A percentile compares a stretch with the other conserved stretches of the same genome.
These are phyloP conservation scores for Cystobasidium sp. DNA, from an alignment of 1,284 basidiomycete genomes.

Conservation along the genomic window DNA sequence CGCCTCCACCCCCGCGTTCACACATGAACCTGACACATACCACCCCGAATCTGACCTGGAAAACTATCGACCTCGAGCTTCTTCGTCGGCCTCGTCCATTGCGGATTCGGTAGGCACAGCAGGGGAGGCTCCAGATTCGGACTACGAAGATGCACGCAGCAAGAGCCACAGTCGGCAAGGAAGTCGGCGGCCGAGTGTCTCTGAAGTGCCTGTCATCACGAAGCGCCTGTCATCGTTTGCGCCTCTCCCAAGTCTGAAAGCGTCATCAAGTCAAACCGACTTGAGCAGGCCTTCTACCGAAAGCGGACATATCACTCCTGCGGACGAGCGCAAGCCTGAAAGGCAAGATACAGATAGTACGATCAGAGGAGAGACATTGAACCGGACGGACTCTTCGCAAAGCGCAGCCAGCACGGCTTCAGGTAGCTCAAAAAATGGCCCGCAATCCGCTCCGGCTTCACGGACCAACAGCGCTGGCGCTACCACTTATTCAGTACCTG, in stretches of 20 bases:
- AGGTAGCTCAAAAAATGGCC: neutral
- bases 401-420: conserved; percentile 14
- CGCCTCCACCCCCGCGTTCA: conserved; percentile 28
- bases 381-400: conserved; percentile 4
- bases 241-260: conserved; percentile 24
- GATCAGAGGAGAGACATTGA: neutral
- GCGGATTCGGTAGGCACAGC: conserved; percentile 42
- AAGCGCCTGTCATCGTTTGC: conserved; percentile 37
- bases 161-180: conserved; percentile 14
- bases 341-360: conserved; percentile 8
- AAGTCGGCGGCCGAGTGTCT: conserved; percentile 27
- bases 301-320: neutral
- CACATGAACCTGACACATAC: conserved; percentile 17
- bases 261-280: conserved; percentile 13
- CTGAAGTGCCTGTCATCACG: conserved; percentile 5
- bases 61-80: conserved; percentile 20
- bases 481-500: conserved; percentile 11
- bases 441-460: conserved; percentile 8
- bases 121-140: conserved; percentile 37
- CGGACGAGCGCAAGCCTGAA: neutral
- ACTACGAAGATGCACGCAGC: conserved; percentile 33
- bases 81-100: conserved; percentile 24
- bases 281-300: neutral
- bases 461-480: conserved; percentile 3
- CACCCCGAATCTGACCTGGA: conserved; percentile 6